Base-by-base conservation (phyloP, 345 rosid species). In the Dipteronia sinensis region DNA sequence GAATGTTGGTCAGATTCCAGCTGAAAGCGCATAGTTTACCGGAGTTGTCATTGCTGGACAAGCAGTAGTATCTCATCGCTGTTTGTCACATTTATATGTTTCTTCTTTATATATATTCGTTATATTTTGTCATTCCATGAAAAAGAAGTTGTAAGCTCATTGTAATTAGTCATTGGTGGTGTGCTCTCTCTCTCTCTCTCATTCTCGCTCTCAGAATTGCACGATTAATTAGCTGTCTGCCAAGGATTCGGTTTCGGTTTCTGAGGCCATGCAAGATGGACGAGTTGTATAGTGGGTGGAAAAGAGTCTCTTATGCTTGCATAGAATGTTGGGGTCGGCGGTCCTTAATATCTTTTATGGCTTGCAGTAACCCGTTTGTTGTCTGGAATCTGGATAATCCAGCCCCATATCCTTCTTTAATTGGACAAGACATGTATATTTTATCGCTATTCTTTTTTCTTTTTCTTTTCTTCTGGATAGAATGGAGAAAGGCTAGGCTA, bases 131-230 rank as follows among this genome's bases (percentile, higher is more conserved):
- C 47, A 69, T 67, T 61, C 49, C 31, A 70, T 29, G 23, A 46
- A 40, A 55, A 80, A 53, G 34, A 67, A 53, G 34, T 19, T 72
- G 81, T 72, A 79, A 78, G 71, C 79, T 76, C 79, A 27, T 44
- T 88, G 91, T 87, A 85, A 87, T 76, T 86, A 88, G 80, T 76
- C 72, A 25, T 47, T 56, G 51, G 29, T 20, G 42, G 20, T 17
- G 31, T 10, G n/a, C n/a, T n/a, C n/a, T n/a, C 46, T 42, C 46
- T 42, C 46, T 10, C 31, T 27, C 64, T 49, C 73, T n/a, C 34
- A 31, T 4, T 44, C n/a, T 67, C 11, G 5, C 9, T 38, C 31
- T 44, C 31, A n/a, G 46, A 29, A 27, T 20, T 31, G 20, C 46
- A 15, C 69, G 10, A 46, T 55, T 55, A 17, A 1, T 63, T 31